These are phyloP conservation scores for Leucocoprinus birnbaumii DNA, from an alignment of 768 basidiomycete species.

Conservation along the genomic window DNA sequence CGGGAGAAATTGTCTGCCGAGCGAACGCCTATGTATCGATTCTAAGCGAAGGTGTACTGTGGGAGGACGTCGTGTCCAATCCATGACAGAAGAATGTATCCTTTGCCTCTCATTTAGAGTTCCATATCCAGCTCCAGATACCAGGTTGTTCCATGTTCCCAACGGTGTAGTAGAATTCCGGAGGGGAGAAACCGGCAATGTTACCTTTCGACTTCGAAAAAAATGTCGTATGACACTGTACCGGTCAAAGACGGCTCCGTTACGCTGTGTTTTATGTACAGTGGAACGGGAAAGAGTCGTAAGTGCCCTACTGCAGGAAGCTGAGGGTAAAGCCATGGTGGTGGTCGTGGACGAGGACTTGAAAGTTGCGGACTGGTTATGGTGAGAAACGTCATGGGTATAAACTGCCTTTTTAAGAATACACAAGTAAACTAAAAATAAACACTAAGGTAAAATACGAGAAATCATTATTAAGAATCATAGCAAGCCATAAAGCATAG, in stretches of 20 bases:
- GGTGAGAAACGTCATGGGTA: slow-evolving; percentile 9
- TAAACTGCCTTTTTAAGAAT: not conserved
- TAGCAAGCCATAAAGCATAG: too few relatives aligned
- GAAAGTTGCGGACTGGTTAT: too few relatives aligned
- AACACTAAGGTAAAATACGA: not conserved
- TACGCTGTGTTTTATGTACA: not conserved
- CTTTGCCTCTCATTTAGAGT: not conserved
- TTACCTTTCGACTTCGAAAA: slow-evolving; percentile 39
- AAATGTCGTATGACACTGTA: slow-evolving; percentile 58
- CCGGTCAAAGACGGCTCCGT: slow-evolving; percentile 38
- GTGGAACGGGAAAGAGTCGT: not conserved
- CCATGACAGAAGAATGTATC: not conserved
- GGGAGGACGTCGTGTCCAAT: not conserved
- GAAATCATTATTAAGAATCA: too few relatives aligned
- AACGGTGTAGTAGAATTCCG: slow-evolving; percentile 8
- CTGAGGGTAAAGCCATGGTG: slow-evolving; percentile 4
- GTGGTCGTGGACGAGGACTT: not conserved
- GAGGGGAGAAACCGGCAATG: slow-evolving; percentile 13
- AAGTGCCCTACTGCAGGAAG: slow-evolving; percentile 1
- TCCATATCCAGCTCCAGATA: not conserved
- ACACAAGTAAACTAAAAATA: not conserved
- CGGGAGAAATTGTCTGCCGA: not conserved
- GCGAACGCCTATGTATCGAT: not conserved
- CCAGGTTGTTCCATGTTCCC: not conserved
- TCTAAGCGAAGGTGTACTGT: not conserved